Evolutionary conservation across 148 eudicot genomes (phyloP), one percentile per base, ranked within the genome.

Genomic region (Chenopodium quinoa): DNA sequence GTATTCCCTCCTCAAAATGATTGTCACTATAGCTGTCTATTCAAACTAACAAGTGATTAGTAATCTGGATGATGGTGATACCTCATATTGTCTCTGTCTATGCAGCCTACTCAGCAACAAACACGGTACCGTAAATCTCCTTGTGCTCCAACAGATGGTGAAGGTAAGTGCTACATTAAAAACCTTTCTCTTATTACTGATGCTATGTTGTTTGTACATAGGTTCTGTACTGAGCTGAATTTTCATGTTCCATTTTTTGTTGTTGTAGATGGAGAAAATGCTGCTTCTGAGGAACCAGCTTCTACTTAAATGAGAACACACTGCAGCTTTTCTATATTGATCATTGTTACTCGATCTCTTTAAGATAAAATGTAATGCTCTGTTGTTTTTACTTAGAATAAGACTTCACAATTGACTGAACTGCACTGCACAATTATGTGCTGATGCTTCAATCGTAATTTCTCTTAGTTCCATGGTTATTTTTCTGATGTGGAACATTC

Each of bases 81-180:
- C 66, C 52, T 71, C 63, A 34, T 67, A 3, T 4, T 8, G 79
- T 31, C 27, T 81, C 20, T 37, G 23, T 75, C 16, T 73, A 71
- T 77, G 27, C 85, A 87, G 89, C 89, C 89, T 47, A 87, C 89
- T 85, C 88, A 83, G 29, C 98, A 95, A 82, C 98, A 93, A 90
- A 95, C 98, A n/a, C 84, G 98, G 31, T 93, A 93, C 87, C 83
- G 98, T 80, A 95, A 93, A 86, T 93, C 97, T 67, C 96, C 86
- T 60, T 95, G 80, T 87, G 98, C 96, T 66, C 98, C 98, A 80
- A 82, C 97, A 32, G 94, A 85, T 32, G 97, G 93, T 31, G 98
- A 93, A 92, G 96, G 97, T 91, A 89, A 70, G 82, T 48, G 34
- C 52, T 37, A 16, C 12, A 34, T 20, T 13, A 23, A 64, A 72